Evolutionary conservation across 305 asterid genomes (phyloP).

Genomic region (Fraxinus greggii): DNA sequence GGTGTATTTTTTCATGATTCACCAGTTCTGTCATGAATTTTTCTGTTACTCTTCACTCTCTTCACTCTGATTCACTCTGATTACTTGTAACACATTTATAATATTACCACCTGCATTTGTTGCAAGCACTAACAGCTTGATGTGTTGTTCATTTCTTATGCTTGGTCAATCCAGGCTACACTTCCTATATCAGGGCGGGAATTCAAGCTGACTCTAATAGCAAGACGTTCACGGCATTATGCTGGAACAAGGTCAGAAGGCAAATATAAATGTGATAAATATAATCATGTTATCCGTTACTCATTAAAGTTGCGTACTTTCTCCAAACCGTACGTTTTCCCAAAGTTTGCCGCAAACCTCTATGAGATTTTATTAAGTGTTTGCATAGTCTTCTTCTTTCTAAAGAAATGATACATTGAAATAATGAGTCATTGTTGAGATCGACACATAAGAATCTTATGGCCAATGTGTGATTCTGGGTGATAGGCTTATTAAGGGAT

Average conservation of each 20-base stretch:
- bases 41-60: neutral
- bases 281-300: conserved; percentile 11
- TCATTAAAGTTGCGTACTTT: conserved; percentile 16
- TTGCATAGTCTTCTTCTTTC: neutral
- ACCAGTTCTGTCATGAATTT: neutral
- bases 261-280: conserved; percentile 3
- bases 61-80: neutral
- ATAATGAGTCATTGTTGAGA: neutral
- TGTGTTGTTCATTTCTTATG: conserved; percentile 28
- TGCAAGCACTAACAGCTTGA: conserved; percentile 22
- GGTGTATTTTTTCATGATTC: neutral
- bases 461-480: neutral
- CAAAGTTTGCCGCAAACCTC: neutral
- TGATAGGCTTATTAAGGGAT: neutral
- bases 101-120: conserved; percentile 1
- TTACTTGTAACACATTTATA: neutral
- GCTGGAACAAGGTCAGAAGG: conserved; percentile 89
- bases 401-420: neutral
- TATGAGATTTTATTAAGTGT: neutral
- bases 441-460: neutral
- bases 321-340: conserved; percentile 3
- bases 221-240: conserved; percentile 93
- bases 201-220: conserved; percentile 69
- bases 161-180: conserved; percentile 53
- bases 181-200: conserved; percentile 73